Conservation (phyloP, 1,139 yeast genomes). For the Pichia inconspicua region DNA sequence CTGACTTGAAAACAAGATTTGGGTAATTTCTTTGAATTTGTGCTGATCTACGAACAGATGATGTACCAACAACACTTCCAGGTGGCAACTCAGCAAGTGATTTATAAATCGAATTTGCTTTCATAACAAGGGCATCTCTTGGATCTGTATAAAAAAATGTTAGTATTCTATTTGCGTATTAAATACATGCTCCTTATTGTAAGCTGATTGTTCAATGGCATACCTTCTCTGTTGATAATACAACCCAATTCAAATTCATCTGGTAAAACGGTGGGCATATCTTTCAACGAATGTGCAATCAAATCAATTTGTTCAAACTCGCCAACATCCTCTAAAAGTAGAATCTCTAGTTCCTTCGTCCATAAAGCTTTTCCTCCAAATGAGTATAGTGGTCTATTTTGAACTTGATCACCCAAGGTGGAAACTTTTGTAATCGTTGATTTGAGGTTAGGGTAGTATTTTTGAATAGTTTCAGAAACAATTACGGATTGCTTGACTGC, state of each 20-base stretch:
- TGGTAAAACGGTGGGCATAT: slow-evolving; percentile 89
- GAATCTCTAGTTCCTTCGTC: slow-evolving; percentile 89
- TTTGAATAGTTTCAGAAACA: slow-evolving; percentile 54
- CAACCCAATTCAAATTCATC: slow-evolving; percentile 88
- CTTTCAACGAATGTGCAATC: slow-evolving; percentile 90
- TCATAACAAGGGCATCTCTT: slow-evolving; percentile 88
- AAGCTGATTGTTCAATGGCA: slow-evolving; percentile 13
- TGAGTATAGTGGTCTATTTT: slow-evolving; percentile 76
- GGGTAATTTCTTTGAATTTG: slow-evolving; percentile 56
- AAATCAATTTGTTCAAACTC: slow-evolving; percentile 67
- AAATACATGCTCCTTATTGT: background rate
- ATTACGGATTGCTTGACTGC: slow-evolving; percentile 83
- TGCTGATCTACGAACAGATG: slow-evolving; percentile 89
- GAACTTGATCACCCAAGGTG: slow-evolving; percentile 87
- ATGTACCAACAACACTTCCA: slow-evolving; percentile 87
- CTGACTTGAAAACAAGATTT: slow-evolving; percentile 57
- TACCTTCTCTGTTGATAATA: slow-evolving; percentile 66
- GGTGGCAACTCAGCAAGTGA: slow-evolving; percentile 66
- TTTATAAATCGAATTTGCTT: slow-evolving; percentile 53
- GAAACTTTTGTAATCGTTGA: slow-evolving; percentile 72
- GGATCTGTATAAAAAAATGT: slow-evolving; percentile 44
- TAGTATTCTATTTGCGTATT: slow-evolving; percentile 7
- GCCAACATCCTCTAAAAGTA: slow-evolving; percentile 55
- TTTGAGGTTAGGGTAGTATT: slow-evolving; percentile 51
- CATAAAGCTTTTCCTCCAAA: slow-evolving; percentile 95